phyloP scores from a whole-genome alignment of 768 basidiomycete genomes.

The Galerina sulciceps region DNA sequence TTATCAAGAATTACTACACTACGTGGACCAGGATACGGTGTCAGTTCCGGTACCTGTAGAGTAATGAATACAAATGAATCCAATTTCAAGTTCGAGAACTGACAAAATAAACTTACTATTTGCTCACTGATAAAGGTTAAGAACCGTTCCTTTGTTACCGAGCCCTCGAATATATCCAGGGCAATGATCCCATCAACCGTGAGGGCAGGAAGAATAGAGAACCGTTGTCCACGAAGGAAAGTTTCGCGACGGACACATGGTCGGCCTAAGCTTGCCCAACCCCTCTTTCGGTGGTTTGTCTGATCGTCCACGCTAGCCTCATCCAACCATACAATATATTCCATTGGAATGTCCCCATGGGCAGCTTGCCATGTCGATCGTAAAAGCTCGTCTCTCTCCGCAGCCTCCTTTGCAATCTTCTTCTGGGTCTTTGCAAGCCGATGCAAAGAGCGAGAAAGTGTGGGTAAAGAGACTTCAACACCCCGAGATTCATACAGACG shows the following conservation, averaged over 20 bases:
- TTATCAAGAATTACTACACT: slow-evolving; percentile 47
- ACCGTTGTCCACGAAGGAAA: slow-evolving; percentile 30
- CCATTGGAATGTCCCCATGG: slow-evolving; percentile 16
- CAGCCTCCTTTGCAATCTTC: slow-evolving; percentile 19
- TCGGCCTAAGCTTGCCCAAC: slow-evolving; percentile 20
- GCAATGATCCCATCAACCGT: slow-evolving; percentile 32
- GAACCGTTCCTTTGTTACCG: slow-evolving; percentile 35
- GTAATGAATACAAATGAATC: background rate
- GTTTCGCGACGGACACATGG: slow-evolving; percentile 23
- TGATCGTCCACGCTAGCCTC: slow-evolving; percentile 29
- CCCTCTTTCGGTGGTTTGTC: slow-evolving; percentile 19
- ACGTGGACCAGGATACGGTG: slow-evolving; percentile 34
- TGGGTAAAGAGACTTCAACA: slow-evolving; percentile 17
- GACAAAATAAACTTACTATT: slow-evolving; percentile 20
- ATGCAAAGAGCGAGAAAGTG: slow-evolving; percentile 21
- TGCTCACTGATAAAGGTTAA: slow-evolving; percentile 33
- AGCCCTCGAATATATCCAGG: slow-evolving; percentile 36
- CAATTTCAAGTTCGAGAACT: too few species aligned
- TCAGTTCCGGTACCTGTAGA: slow-evolving; percentile 28
- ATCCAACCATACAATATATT: slow-evolving; percentile 27
- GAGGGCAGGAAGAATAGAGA: slow-evolving; percentile 32
- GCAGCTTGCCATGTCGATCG: slow-evolving; percentile 16
- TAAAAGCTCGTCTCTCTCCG: slow-evolving; percentile 30
- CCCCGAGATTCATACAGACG: slow-evolving; percentile 5
- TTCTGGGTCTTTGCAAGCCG: slow-evolving; percentile 24